phyloP scores from a whole-genome alignment of 1,284 basidiomycete species.

The Amylostereum areolatum region DNA sequence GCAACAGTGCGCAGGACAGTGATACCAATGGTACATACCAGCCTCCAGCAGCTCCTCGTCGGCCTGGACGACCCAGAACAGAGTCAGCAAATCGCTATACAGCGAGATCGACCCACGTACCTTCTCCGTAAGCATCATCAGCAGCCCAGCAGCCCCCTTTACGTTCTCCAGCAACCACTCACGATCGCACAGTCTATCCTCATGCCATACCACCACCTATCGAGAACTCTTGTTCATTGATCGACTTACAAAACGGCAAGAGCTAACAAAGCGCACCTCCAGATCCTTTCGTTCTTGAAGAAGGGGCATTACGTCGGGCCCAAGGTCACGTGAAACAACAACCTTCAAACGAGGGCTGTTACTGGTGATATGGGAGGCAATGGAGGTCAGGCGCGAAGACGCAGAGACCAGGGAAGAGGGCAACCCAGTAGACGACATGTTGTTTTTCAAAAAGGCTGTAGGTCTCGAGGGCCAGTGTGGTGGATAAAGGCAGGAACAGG shows the following conservation, averaged over 20 bases:
- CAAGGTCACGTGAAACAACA: constrained; percentile 64
- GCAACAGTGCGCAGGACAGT: constrained; percentile 4
- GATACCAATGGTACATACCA: constrained; percentile 31
- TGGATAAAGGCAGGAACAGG: too few species aligned
- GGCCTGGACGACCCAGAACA: constrained; percentile 36
- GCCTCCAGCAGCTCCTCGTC: constrained; percentile 68
- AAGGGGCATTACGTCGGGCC: constrained; percentile 65
- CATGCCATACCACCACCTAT: constrained; percentile 67
- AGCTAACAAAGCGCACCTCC: constrained; percentile 36
- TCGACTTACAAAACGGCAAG: too few species aligned
- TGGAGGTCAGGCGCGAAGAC: constrained; percentile 26
- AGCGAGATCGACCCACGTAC: constrained; percentile 25
- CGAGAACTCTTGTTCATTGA: neutral
- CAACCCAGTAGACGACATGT: too few species aligned
- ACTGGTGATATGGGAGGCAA: constrained; percentile 22
- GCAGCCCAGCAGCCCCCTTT: constrained; percentile 54
- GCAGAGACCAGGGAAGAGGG: neutral
- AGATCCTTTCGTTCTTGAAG: constrained; percentile 45
- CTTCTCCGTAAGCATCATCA: constrained; percentile 72
- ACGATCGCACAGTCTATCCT: constrained; percentile 59
- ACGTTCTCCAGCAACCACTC: constrained; percentile 79
- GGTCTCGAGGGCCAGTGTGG: too few species aligned
- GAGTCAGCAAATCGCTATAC: neutral
- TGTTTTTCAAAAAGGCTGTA: too few species aligned
- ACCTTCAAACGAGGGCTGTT: constrained; percentile 38